Conservation (phyloP, 2,329 filamentous ascomycete species). For the Fusarium veterinarium region DNA sequence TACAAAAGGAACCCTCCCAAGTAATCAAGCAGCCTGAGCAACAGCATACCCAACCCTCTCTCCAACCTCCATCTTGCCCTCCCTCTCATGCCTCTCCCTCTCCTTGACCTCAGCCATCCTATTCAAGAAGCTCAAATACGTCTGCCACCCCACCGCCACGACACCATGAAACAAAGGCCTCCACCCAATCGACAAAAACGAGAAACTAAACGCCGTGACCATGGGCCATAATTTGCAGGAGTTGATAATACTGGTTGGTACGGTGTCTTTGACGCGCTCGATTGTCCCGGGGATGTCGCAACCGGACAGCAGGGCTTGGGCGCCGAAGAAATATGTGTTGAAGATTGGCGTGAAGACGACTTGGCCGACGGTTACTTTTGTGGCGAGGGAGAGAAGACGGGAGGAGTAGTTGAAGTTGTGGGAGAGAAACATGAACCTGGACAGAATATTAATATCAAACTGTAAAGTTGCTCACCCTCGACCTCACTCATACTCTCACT, state of each 20-base stretch:
- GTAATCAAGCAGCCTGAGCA: constrained; percentile 9
- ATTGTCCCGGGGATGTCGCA: constrained; percentile 71
- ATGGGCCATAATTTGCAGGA: constrained; percentile 89
- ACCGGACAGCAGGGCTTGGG: constrained; percentile 80
- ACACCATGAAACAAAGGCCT: constrained; percentile 82
- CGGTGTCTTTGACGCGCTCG: constrained; percentile 78
- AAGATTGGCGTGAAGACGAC: constrained; percentile 83
- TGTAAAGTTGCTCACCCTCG: too few relatives aligned
- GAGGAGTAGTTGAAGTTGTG: constrained; percentile 86
- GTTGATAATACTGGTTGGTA: constrained; percentile 81
- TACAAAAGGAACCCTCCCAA: not conserved
- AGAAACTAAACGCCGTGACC: constrained; percentile 87
- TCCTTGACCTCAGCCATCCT: constrained; percentile 69
- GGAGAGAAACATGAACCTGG: constrained; percentile 82
- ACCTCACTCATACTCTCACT: not conserved
- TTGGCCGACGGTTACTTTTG: constrained; percentile 86
- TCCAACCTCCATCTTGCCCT: not conserved
- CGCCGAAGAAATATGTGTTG: constrained; percentile 84
- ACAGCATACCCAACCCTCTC: not conserved
- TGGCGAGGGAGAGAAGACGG: constrained; percentile 74
- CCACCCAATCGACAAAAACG: constrained; percentile 83
- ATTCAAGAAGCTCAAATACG: constrained; percentile 86
- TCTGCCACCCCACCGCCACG: constrained; percentile 91
- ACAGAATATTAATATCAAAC: too few relatives aligned
- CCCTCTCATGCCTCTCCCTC: constrained; percentile 8